Base-by-base conservation (phyloP, 306 rosid genomes). In the Rubus idaeus region DNA sequence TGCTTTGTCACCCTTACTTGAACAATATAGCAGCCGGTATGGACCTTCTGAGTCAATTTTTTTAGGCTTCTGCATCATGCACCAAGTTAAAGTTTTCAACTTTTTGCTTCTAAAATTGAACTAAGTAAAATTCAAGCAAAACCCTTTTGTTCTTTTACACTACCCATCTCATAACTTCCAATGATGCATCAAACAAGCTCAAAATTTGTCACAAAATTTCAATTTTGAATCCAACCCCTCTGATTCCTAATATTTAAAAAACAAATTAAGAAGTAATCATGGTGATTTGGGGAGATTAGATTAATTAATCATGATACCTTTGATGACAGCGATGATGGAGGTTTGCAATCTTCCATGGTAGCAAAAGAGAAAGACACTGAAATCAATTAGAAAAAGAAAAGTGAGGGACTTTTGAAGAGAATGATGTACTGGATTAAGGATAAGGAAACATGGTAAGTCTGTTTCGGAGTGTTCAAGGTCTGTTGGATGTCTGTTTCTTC, bases 1-100 rank as follows among this genome's bases (percentile, higher is more conserved):
- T 16, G 67, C 71, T 70, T 42, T 80, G 67, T 75, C 84, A 41
- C 84, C 84, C 64, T 80, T 80, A 56, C 84, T 70, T 8, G 80
- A 80, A 75, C 84, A 80, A 35, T 75, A 6, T 16, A 80, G 60
- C 39, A 80, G 51, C 65, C 77, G 55, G 51, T 80, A 80, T 0
- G 84, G 84, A 45, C 77, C 72, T 8, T 69, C 84, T 3, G 61
- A 20, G 13, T 44, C 70, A 3, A 68, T 26, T 10, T 16, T 66
- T 13, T 50, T 53, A 4, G 60, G 13, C 63, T 50, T 49, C 80
- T 75, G 68, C 18, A 70, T 39, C 39, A 37, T 18, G 0, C 18
- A 35, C 37, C 13, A 30, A 58, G 8, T 5, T 3, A 74, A 42
- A 42, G 35, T 56, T 41, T n/a, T 13, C 39, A 3, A 18, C 14